phyloP scores from a whole-genome alignment of 2,329 filamentous ascomycete genomes.

The Paecilomyces sp. region DNA sequence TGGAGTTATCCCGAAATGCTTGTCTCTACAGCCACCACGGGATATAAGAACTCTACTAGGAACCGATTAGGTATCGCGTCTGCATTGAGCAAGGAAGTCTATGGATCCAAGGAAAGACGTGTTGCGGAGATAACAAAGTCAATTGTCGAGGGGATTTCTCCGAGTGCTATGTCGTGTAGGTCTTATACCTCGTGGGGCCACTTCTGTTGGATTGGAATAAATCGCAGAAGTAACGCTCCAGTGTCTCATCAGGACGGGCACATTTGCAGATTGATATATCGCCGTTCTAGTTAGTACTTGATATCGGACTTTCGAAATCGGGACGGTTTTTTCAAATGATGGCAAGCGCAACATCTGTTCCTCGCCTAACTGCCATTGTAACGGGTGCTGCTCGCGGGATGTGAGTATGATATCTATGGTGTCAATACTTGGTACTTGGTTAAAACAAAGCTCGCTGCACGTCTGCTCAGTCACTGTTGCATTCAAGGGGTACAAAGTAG shows the following conservation, averaged over 20 bases:
- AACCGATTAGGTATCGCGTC: neutral
- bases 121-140: neutral
- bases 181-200: neutral
- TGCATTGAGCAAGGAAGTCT: neutral
- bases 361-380: constrained; percentile 27
- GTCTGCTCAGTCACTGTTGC: neutral
- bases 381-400: constrained; percentile 35
- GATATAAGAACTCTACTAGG: neutral
- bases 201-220: neutral
- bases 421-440: neutral
- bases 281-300: neutral
- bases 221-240: neutral
- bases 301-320: neutral
- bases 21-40: neutral
- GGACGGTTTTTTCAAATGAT: neutral
- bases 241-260: neutral
- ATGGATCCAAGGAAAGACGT: neutral
- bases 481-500: neutral
- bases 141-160: neutral
- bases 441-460: neutral
- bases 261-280: neutral
- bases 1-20: neutral
- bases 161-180: neutral
- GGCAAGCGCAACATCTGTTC: neutral
- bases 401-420: constrained; percentile 14